phyloP scores from a whole-genome alignment of 305 asterid species.

The Fraxinus dipetala region DNA sequence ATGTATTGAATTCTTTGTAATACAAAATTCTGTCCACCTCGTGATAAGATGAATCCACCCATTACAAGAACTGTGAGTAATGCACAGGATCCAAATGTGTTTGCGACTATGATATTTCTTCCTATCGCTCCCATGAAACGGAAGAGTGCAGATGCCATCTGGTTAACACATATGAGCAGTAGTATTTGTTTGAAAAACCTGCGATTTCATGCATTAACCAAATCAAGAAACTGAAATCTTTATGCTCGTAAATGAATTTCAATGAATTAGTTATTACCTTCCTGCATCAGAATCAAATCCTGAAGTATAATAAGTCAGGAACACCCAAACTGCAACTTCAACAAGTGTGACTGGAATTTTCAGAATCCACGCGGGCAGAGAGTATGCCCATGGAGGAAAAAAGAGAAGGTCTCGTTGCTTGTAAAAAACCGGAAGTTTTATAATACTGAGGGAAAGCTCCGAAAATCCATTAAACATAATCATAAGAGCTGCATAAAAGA shows the following conservation, averaged over 20 bases:
- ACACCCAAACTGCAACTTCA: conserved; percentile 59
- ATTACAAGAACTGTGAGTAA: conserved; percentile 61
- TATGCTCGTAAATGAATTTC: neutral
- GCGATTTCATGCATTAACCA: conserved; percentile 19
- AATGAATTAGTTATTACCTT: conserved; percentile 37
- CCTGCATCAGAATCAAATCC: conserved; percentile 64
- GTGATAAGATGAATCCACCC: conserved; percentile 87
- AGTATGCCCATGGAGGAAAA: conserved; percentile 81
- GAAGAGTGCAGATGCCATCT: conserved; percentile 77
- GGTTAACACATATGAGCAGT: conserved; percentile 57
- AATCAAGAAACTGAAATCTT: conserved; percentile 8
- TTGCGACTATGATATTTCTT: conserved; percentile 77
- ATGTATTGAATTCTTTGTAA: neutral
- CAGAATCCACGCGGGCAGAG: conserved; percentile 80
- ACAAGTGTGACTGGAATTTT: conserved; percentile 63
- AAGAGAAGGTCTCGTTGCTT: conserved; percentile 84
- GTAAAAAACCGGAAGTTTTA: conserved; percentile 75
- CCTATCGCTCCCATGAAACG: conserved; percentile 82
- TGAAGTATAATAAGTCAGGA: conserved; percentile 57
- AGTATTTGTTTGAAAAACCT: conserved; percentile 75
- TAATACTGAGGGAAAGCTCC: conserved; percentile 67
- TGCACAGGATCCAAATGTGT: conserved; percentile 83
- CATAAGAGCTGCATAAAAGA: conserved; percentile 55
- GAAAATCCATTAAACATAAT: conserved; percentile 85
- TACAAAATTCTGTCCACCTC: conserved; percentile 46